These are phyloP conservation scores for Coniochaeta sp. DNA, from an alignment of 2,329 filamentous ascomycete genomes.

Conservation along the genomic window DNA sequence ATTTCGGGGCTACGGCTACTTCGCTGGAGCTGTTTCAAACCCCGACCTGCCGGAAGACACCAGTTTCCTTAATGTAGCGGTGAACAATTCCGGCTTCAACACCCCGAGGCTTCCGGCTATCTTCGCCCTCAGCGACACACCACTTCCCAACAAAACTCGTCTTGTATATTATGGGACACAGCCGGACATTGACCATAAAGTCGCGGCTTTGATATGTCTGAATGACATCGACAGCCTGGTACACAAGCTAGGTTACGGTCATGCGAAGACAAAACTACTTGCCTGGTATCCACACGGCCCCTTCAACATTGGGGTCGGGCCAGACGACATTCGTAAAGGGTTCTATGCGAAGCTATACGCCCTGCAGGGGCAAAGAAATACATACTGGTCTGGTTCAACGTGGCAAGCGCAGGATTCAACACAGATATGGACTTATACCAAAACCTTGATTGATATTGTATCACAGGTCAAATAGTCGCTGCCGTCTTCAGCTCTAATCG, in stretches of 20 bases:
- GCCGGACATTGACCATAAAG: background rate
- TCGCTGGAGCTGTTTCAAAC: constrained; percentile 21
- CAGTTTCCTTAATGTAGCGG: constrained; percentile 13
- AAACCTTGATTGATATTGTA: background rate
- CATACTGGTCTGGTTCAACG: constrained; percentile 1
- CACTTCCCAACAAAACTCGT: background rate
- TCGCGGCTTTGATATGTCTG: background rate
- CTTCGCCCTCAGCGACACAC: background rate
- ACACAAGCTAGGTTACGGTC: background rate
- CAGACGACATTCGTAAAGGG: background rate
- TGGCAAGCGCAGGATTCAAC: constrained; percentile 3
- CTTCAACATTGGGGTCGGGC: background rate
- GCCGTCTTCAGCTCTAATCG: background rate
- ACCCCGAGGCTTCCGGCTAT: background rate
- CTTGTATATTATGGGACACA: background rate
- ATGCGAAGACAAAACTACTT: background rate
- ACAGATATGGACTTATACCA: constrained; percentile 1
- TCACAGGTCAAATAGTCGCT: background rate
- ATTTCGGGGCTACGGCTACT: constrained; percentile 24
- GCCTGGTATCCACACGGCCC: constrained; percentile 1
- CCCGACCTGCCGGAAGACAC: constrained; percentile 14
- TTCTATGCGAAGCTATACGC: background rate
- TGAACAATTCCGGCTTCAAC: constrained; percentile 3
- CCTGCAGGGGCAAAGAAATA: background rate
- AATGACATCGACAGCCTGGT: background rate